A percentile compares a stretch with the other conserved stretches of the same genome.
phyloP scores from a whole-genome alignment of 78 protist genomes.

The Isochrysis galbana region DNA sequence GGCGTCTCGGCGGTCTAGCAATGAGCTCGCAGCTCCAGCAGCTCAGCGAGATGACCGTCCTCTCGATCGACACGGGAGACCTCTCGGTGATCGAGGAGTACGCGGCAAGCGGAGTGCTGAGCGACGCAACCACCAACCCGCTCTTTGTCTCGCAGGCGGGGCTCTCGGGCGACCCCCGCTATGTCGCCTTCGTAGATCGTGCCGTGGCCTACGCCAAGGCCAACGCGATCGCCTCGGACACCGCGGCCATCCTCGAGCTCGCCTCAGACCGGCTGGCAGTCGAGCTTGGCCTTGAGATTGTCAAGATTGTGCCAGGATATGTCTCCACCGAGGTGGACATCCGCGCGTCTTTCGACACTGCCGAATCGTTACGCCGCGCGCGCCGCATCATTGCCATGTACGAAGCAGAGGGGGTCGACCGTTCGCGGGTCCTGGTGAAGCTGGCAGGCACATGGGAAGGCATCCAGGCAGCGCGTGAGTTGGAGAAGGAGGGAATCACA shows the following conservation, averaged over 20 bases:
- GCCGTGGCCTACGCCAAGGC: conserved; percentile 39
- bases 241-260: neutral
- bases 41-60: conserved; percentile 33
- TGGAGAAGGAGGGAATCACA: conserved; percentile 45
- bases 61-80: conserved; percentile 39
- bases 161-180: conserved; percentile 16
- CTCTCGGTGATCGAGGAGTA: neutral
- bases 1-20: too few species aligned
- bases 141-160: conserved; percentile 40
- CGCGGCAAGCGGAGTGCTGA: neutral
- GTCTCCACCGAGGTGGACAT: conserved; percentile 30
- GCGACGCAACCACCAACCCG: conserved; percentile 47
- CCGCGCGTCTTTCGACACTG: conserved; percentile 29
- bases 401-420: conserved; percentile 32
- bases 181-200: conserved; percentile 32
- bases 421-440: conserved; percentile 24
- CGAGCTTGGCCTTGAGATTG: conserved; percentile 31
- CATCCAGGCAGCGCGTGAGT: conserved; percentile 18
- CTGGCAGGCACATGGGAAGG: conserved; percentile 59
- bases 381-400: conserved; percentile 44
- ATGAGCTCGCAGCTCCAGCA: conserved; percentile 39
- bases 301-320: conserved; percentile 12
- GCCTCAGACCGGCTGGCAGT: conserved; percentile 56
- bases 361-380: conserved; percentile 32
- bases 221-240: neutral